Percentiles rank a stretch among this genome's conserved stretches.
These are phyloP conservation scores for Graphium sp. DNA, from an alignment of 2,329 filamentous ascomycete species.

Conservation along the genomic window DNA sequence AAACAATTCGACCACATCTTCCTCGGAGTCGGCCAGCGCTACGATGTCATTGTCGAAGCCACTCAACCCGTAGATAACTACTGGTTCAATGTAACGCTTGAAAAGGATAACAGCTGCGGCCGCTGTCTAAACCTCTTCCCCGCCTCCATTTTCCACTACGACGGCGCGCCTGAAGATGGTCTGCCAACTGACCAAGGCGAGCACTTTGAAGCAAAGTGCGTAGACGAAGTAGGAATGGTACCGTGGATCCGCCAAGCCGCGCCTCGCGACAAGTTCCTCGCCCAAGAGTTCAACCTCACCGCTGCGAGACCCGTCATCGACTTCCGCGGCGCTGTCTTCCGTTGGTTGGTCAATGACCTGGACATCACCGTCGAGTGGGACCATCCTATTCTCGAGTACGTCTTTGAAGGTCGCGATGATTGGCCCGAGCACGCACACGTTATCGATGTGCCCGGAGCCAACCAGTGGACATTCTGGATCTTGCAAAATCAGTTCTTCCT, in stretches of 20 bases:
- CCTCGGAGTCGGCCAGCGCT: slow-evolving; percentile 28
- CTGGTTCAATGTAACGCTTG: slow-evolving; percentile 21
- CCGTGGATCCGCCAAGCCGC: slow-evolving; percentile 11
- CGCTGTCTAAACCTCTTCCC: slow-evolving; percentile 12
- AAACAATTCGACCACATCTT: slow-evolving; percentile 28
- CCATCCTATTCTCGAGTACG: slow-evolving; percentile 15
- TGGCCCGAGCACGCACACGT: slow-evolving; percentile 8
- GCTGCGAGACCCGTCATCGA: slow-evolving; percentile 7
- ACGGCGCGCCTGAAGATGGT: slow-evolving; percentile 12
- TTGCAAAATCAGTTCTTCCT: slow-evolving; percentile 12
- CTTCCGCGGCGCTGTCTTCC: slow-evolving; percentile 7
- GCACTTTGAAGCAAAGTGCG: slow-evolving; percentile 6
- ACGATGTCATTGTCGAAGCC: slow-evolving; percentile 27
- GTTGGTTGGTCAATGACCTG: slow-evolving; percentile 15
- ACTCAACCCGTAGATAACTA: slow-evolving; percentile 17
- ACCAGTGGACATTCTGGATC: slow-evolving; percentile 15
- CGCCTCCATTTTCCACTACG: slow-evolving; percentile 19
- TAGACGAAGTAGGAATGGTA: slow-evolving; percentile 8
- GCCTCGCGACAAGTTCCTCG: slow-evolving; percentile 10
- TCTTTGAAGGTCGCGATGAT: slow-evolving; percentile 7
- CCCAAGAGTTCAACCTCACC: slow-evolving; percentile 9
- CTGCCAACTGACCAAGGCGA: slow-evolving; percentile 13
- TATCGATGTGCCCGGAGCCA: slow-evolving; percentile 7
- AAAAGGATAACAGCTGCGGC: slow-evolving; percentile 12
- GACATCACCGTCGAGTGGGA: slow-evolving; percentile 19